These are phyloP conservation scores for Lachnellula suecica DNA, from an alignment of 2,329 filamentous ascomycete species.

Conservation along the genomic window DNA sequence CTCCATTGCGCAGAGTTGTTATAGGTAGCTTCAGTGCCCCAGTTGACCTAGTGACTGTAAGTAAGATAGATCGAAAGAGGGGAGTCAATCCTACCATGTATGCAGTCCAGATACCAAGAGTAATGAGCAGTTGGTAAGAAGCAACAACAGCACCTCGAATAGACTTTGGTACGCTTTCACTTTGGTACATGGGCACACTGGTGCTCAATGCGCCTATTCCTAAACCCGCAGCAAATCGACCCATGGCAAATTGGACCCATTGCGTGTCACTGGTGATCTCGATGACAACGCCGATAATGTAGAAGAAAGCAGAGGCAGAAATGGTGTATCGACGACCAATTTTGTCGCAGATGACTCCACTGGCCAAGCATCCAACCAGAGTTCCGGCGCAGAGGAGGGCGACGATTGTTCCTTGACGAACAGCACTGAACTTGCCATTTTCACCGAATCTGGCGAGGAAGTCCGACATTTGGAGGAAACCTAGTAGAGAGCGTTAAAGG, in stretches of 20 bases:
- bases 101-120: slow-evolving; percentile 61
- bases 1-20: slow-evolving; percentile 56
- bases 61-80: slow-evolving; percentile 15
- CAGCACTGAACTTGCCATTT: slow-evolving; percentile 50
- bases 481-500: slow-evolving; percentile 41
- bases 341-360: slow-evolving; percentile 60
- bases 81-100: slow-evolving; percentile 43
- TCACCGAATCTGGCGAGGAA: slow-evolving; percentile 55
- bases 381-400: slow-evolving; percentile 62
- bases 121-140: slow-evolving; percentile 69
- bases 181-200: slow-evolving; percentile 67
- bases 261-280: slow-evolving; percentile 55
- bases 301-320: slow-evolving; percentile 60
- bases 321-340: slow-evolving; percentile 64
- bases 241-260: slow-evolving; percentile 67
- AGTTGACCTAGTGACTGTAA: slow-evolving; percentile 52
- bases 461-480: slow-evolving; percentile 61
- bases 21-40: slow-evolving; percentile 50
- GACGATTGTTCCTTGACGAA: slow-evolving; percentile 61
- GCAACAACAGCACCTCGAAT: slow-evolving; percentile 64
- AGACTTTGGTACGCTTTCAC: slow-evolving; percentile 62
- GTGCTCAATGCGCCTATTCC: slow-evolving; percentile 66
- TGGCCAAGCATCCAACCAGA: slow-evolving; percentile 54
- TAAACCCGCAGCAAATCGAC: slow-evolving; percentile 64
- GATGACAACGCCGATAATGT: slow-evolving; percentile 62